Conservation (phyloP, 1,139 yeast species). For the Pichia kudriavzevii region DNA sequence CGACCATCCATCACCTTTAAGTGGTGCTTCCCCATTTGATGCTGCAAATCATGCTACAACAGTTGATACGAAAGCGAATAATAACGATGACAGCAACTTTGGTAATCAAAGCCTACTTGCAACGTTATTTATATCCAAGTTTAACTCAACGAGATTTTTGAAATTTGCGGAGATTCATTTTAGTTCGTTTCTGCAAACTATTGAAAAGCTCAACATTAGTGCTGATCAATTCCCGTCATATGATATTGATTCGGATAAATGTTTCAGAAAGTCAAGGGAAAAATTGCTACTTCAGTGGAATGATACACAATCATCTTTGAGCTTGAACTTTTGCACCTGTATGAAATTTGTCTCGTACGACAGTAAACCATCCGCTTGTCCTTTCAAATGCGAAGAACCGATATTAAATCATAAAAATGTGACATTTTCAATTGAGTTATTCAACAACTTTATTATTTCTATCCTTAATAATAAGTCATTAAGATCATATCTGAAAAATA, state of each 20-base stretch:
- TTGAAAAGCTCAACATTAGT: no score
- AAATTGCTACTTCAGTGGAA: constrained; percentile 4
- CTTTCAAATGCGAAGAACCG: neutral
- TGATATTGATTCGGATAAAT: neutral
- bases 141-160: constrained; percentile 8
- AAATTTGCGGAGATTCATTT: no score
- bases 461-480: constrained; percentile 9
- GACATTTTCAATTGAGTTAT: constrained; percentile 6
- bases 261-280: neutral
- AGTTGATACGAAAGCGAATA: no score
- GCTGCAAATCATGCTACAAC: no score
- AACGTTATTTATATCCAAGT: no score
- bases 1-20: no score
- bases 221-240: no score
- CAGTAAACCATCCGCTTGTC: constrained; percentile 1
- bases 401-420: neutral
- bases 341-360: constrained; percentile 1
- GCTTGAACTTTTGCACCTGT: constrained; percentile 5
- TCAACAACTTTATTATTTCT: constrained; percentile 9
- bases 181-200: no score
- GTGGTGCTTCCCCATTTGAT: no score
- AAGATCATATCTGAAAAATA: constrained; percentile 9
- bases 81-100: no score
- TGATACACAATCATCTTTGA: constrained; percentile 2
- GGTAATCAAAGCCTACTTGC: no score